Conservation (phyloP, 2,329 filamentous ascomycete genomes). For the Emericellopsis atlantica region DNA sequence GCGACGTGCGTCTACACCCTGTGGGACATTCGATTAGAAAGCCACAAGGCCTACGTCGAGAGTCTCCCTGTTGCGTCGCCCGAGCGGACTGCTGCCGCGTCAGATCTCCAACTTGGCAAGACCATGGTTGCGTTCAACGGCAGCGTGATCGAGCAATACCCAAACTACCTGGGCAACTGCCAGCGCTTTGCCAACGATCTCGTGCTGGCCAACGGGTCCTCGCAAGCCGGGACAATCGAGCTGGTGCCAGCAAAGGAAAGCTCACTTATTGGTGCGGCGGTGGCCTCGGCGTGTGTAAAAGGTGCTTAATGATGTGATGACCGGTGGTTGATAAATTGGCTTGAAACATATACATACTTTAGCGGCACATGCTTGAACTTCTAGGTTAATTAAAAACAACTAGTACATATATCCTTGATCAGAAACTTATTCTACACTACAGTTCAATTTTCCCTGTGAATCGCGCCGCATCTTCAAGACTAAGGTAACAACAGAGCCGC, state of each 20-base stretch:
- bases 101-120: constrained; percentile 30
- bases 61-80: constrained; percentile 16
- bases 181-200: constrained; percentile 53
- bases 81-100: constrained; percentile 32
- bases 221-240: constrained; percentile 32
- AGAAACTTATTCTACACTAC: too few relatives aligned
- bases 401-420: too few relatives aligned
- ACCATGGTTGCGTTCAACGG: constrained; percentile 67
- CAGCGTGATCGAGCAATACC: constrained; percentile 69
- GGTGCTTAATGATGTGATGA: background rate
- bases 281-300: constrained; percentile 43
- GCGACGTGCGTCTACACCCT: constrained; percentile 46
- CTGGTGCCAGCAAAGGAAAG: constrained; percentile 62
- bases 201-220: constrained; percentile 21
- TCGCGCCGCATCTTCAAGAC: too few relatives aligned
- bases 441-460: too few relatives aligned
- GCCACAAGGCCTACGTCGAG: constrained; percentile 22
- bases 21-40: constrained; percentile 41
- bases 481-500: too few relatives aligned
- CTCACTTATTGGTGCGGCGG: constrained; percentile 62
- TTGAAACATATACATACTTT: too few relatives aligned
- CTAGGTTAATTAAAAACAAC: too few relatives aligned
- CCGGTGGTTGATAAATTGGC: too few relatives aligned
- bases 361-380: too few relatives aligned
- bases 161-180: constrained; percentile 48